Conservation (phyloP, 75 land plant genomes). For the Chamaecyparis obtusa region DNA sequence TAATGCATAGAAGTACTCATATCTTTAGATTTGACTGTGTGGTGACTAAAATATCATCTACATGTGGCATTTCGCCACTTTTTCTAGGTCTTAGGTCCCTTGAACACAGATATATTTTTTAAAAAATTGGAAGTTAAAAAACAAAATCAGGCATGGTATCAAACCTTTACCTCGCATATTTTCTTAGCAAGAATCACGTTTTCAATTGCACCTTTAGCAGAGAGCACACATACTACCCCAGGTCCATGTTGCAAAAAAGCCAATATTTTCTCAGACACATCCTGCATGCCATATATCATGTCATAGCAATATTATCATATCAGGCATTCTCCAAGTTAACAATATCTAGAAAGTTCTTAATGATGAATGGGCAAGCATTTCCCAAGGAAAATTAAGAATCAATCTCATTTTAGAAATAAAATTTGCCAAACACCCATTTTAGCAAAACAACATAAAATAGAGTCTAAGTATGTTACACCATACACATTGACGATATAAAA, state of each 20-base stretch:
- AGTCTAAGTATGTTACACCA: not conserved
- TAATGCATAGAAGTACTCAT: not conserved
- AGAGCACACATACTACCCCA: slow-evolving; percentile 46
- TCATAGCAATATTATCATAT: not conserved
- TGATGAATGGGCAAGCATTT: not conserved
- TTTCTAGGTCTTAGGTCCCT: not conserved
- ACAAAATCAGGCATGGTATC: not conserved
- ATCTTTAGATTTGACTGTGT: not conserved
- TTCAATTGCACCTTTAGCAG: slow-evolving; percentile 52
- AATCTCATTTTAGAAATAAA: not conserved
- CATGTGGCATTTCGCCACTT: not conserved
- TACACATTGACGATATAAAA: not conserved
- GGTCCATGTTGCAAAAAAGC: slow-evolving; percentile 39
- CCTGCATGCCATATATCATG: slow-evolving; percentile 25
- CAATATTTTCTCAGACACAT: slow-evolving; percentile 39
- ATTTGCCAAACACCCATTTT: not conserved
- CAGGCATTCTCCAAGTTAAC: not conserved
- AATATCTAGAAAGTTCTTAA: not conserved
- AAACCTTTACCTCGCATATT: slow-evolving; percentile 35
- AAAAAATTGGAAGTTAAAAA: not conserved
- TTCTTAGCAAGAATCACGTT: slow-evolving; percentile 35
- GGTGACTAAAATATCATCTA: not conserved
- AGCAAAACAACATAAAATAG: not conserved
- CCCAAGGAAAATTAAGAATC: not conserved
- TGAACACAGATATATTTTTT: not conserved